These are phyloP conservation scores for Lasiosphaeria ovina DNA, from an alignment of 495 filamentous ascomycete species.

Conservation along the genomic window DNA sequence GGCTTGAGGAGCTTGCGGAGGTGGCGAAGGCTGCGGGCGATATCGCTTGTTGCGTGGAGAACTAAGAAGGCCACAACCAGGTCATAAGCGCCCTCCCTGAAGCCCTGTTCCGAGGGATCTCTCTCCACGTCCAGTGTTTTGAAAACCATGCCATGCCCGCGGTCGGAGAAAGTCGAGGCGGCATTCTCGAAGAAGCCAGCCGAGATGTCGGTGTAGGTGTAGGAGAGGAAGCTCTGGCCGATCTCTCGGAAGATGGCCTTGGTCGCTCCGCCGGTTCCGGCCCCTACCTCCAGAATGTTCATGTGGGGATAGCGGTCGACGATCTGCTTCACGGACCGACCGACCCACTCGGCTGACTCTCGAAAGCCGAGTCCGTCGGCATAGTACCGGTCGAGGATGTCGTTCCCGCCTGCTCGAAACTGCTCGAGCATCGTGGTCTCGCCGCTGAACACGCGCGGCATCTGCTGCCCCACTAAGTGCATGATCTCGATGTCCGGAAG, in stretches of 20 bases:
- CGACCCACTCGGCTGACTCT: constrained; percentile 9
- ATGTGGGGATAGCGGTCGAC: constrained; percentile 37
- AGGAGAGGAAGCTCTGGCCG: constrained; percentile 27
- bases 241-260: constrained; percentile 27
- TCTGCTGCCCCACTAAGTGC: constrained; percentile 31
- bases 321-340: constrained; percentile 28
- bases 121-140: constrained; percentile 44
- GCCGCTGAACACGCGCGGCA: constrained; percentile 34
- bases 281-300: constrained; percentile 36
- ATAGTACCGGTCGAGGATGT: constrained; percentile 39
- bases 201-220: constrained; percentile 50
- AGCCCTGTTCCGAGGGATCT: constrained; percentile 42
- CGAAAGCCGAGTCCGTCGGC: constrained; percentile 10
- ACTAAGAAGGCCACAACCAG: constrained; percentile 42
- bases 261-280: constrained; percentile 43
- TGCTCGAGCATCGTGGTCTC: constrained; percentile 38
- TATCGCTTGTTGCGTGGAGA: constrained; percentile 46
- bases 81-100: constrained; percentile 43
- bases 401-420: constrained; percentile 24
- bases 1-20: constrained; percentile 45
- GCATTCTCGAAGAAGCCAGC: constrained; percentile 38
- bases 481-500: constrained; percentile 13
- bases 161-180: constrained; percentile 10
- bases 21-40: constrained; percentile 41
- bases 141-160: constrained; percentile 39